phyloP scores from a whole-genome alignment of 1,284 basidiomycete species.

The Cerioporus squamosus region DNA sequence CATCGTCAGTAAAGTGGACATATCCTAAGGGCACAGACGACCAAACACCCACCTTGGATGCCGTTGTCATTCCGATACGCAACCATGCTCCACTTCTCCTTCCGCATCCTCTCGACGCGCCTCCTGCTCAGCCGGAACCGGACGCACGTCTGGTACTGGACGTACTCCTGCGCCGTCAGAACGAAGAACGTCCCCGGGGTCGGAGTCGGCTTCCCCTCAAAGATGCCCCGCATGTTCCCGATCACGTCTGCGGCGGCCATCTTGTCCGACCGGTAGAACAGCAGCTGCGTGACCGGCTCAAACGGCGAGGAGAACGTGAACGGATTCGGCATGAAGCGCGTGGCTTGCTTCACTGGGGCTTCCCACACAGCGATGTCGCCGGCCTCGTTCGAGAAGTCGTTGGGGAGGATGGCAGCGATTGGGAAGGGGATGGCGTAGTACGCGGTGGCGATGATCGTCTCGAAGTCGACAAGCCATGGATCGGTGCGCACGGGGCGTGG shows the following conservation, averaged over 20 bases:
- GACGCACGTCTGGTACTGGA: slow-evolving; percentile 25
- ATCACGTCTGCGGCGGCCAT: slow-evolving; percentile 7
- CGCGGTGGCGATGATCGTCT: slow-evolving; percentile 34
- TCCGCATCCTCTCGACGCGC: slow-evolving; percentile 21
- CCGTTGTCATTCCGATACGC: slow-evolving; percentile 13
- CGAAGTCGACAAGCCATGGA: slow-evolving; percentile 38
- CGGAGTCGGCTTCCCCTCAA: slow-evolving; percentile 20
- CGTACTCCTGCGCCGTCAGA: slow-evolving; percentile 25
- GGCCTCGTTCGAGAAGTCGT: neutral
- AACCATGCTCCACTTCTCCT: slow-evolving; percentile 16
- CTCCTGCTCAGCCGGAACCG: slow-evolving; percentile 35
- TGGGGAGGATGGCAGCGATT: slow-evolving; percentile 14
- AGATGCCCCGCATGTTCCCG: slow-evolving; percentile 7
- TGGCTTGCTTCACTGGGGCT: too few relatives aligned
- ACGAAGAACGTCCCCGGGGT: slow-evolving; percentile 24
- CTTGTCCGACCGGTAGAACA: slow-evolving; percentile 28
- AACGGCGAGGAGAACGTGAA: too few relatives aligned
- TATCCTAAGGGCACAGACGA: too few relatives aligned
- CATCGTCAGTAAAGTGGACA: too few relatives aligned
- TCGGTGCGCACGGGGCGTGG: slow-evolving; percentile 33
- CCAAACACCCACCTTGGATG: slow-evolving; percentile 2
- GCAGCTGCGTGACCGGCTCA: slow-evolving; percentile 25
- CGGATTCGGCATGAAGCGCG: too few relatives aligned
- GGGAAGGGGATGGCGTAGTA: slow-evolving; percentile 37
- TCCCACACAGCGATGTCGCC: neutral